Base-by-base conservation (phyloP, 140 eudicot genomes). In the Anethum foeniculum region DNA sequence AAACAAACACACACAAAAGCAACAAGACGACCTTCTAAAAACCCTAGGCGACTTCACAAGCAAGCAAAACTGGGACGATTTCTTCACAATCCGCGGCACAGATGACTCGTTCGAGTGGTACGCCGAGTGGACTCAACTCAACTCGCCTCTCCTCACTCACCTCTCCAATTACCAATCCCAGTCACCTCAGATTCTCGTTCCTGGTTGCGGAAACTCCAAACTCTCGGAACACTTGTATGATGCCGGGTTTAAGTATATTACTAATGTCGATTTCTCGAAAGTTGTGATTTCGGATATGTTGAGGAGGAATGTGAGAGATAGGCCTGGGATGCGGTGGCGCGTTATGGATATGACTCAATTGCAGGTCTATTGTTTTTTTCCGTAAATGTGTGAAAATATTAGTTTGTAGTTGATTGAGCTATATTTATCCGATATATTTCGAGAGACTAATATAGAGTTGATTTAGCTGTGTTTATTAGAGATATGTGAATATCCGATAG, bases 291-390 rank as follows among this genome's bases (percentile, higher is more conserved):
- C 86, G 65, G 97, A 90, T 73, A 94, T 94, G 99, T 78, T 94
- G 90, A 86, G 90, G 87, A 80, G 97, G 67, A 95, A 95, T 83
- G 91, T 95, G 21, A 81, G 97, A 60, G 74, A 72, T 27, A 85
- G 99, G 32, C 97, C 96, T 3, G 84, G 60, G 75, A 95, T 95
- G 99, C 88, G 90, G 75, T 95, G 99, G 99, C 88, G 99, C 1
- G 91, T 92, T 30, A 95, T 95, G 97, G 99, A 95, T 52, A 95
- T 95, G 91, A 95, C 97, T 41, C 23, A 49, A 69, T 84, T 94
- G 97, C 97, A 92, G 96, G 97, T 92, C 41, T 30, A 28, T 0
- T 67, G 3, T 3, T 30, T 0, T 30, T 67, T 67, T 0, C 30
- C 18, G 8, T 27, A 16, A 18, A 52, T 52, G 62, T 52, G 60